Evolutionary conservation across 2,329 filamentous ascomycete genomes (phyloP).

Genomic region (Diplodia intermedia): DNA sequence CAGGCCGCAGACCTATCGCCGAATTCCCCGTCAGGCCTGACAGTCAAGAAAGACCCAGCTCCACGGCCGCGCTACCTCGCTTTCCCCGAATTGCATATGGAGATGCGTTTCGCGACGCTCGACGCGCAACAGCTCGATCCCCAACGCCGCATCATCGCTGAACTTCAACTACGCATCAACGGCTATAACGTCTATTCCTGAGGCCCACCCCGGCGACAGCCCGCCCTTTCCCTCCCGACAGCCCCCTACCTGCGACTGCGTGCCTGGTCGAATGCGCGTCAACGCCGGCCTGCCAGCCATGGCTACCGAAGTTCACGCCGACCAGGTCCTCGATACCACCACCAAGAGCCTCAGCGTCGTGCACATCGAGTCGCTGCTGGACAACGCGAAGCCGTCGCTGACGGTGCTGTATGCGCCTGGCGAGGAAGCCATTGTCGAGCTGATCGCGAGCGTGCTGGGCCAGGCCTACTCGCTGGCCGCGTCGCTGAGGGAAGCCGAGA

Average conservation of each 20-base stretch:
- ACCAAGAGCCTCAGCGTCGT: slow-evolving; percentile 44
- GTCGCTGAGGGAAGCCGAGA: slow-evolving; percentile 61
- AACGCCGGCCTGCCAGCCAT: slow-evolving; percentile 38
- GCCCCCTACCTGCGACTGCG: slow-evolving; percentile 12
- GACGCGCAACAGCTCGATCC: slow-evolving; percentile 30
- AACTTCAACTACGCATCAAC: slow-evolving; percentile 51
- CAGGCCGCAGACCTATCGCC: slow-evolving; percentile 24
- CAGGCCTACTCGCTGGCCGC: slow-evolving; percentile 70
- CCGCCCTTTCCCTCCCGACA: slow-evolving; percentile 13
- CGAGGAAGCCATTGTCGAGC: slow-evolving; percentile 75
- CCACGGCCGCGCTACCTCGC: slow-evolving; percentile 28
- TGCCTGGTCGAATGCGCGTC: slow-evolving; percentile 34
- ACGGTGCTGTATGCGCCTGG: slow-evolving; percentile 70
- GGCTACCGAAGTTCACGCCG: slow-evolving; percentile 45
- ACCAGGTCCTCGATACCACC: slow-evolving; percentile 42
- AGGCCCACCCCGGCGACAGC: slow-evolving; percentile 28
- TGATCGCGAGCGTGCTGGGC: slow-evolving; percentile 80
- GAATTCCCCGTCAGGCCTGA: slow-evolving; percentile 32
- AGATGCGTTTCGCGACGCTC: slow-evolving; percentile 29
- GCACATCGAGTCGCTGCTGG: slow-evolving; percentile 46
- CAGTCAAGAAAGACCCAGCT: slow-evolving; percentile 30
- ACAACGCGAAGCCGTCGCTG: slow-evolving; percentile 46
- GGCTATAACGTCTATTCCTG: slow-evolving; percentile 53
- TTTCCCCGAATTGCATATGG: slow-evolving; percentile 28
- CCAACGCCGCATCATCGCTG: slow-evolving; percentile 48